Conservation (phyloP, 768 basidiomycete species). For the Chiua virens region DNA sequence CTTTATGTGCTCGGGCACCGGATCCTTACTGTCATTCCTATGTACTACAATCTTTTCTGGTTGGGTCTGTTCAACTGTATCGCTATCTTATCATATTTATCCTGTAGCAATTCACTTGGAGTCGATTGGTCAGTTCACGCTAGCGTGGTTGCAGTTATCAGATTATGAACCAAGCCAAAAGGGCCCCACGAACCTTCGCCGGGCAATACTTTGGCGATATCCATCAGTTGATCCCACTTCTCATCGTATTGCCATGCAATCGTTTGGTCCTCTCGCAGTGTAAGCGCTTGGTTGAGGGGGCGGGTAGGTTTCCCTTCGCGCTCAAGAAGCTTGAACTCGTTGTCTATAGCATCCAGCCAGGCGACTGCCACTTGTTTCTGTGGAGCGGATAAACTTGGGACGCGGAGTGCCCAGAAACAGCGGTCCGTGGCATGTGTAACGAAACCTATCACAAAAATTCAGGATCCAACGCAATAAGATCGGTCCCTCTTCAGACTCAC, state of each 20-base stretch:
- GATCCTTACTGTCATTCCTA: not conserved
- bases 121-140: not conserved
- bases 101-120: not conserved
- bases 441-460: slow-evolving; percentile 44
- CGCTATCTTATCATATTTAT: slow-evolving; percentile 4
- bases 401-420: slow-evolving; percentile 58
- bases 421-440: slow-evolving; percentile 74
- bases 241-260: slow-evolving; percentile 58
- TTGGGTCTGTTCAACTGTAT: not conserved
- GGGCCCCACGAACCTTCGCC: slow-evolving; percentile 13
- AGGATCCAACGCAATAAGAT: not conserved
- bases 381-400: slow-evolving; percentile 44
- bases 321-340: slow-evolving; percentile 44
- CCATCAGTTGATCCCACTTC: slow-evolving; percentile 53
- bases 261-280: slow-evolving; percentile 47
- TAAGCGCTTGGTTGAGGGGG: slow-evolving; percentile 44
- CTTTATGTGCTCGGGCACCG: not conserved
- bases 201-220: slow-evolving; percentile 31
- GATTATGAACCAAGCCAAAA: not conserved
- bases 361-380: slow-evolving; percentile 49
- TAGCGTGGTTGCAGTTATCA: not conserved
- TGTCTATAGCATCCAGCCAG: slow-evolving; percentile 55
- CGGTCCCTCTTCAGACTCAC: slow-evolving; percentile 33
- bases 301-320: slow-evolving; percentile 29
- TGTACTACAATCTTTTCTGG: not conserved